Conservation (phyloP, 768 basidiomycete species). For the Stropharia rugosoannulata region DNA sequence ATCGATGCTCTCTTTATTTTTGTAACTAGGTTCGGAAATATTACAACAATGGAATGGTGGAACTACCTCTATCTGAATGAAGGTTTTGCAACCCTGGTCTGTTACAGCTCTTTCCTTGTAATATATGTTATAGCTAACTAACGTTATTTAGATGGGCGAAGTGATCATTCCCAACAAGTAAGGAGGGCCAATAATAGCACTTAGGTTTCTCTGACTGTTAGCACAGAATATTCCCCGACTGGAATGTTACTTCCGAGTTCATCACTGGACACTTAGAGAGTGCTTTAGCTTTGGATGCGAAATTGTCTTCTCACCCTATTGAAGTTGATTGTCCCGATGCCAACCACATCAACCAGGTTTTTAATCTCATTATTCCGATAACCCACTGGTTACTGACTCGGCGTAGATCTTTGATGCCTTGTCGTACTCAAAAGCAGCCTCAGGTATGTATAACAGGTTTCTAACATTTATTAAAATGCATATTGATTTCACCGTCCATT, state of each 20-base stretch:
- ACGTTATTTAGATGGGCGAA: constrained; percentile 70
- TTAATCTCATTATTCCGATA: neutral
- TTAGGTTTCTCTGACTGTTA: constrained; percentile 1
- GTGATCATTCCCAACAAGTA: constrained; percentile 78
- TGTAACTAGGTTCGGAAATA: constrained; percentile 76
- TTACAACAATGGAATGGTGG: constrained; percentile 95
- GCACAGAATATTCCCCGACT: constrained; percentile 67
- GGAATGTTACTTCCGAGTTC: constrained; percentile 82
- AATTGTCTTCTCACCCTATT: constrained; percentile 88
- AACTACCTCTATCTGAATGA: constrained; percentile 81
- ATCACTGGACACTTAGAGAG: constrained; percentile 72
- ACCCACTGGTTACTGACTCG: neutral
- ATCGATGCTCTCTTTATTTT: neutral
- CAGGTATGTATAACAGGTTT: constrained; percentile 40
- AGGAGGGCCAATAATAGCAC: constrained; percentile 10
- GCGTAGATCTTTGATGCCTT: constrained; percentile 83
- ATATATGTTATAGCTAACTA: constrained; percentile 4
- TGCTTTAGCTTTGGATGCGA: constrained; percentile 84
- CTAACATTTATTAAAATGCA: neutral
- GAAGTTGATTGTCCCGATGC: constrained; percentile 90
- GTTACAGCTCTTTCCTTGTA: constrained; percentile 18
- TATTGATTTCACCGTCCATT: neutral
- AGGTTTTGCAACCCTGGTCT: constrained; percentile 85
- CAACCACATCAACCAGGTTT: constrained; percentile 76
- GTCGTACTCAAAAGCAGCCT: constrained; percentile 84